Base-by-base conservation (phyloP, 257 asterid species). In the Asclepias syriaca region DNA sequence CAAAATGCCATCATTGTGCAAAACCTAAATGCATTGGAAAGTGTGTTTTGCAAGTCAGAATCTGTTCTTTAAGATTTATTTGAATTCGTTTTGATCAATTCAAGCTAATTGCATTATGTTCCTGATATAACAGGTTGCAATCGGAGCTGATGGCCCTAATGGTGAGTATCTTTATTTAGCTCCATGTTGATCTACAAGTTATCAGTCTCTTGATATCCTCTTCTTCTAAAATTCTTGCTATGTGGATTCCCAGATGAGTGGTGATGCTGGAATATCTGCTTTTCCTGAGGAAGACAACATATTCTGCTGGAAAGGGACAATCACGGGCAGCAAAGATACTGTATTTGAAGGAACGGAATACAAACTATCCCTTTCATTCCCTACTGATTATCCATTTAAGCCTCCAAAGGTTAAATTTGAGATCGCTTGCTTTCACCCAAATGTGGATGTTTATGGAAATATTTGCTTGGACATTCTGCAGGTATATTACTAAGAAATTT, bases 201-300 rank as follows among this genome's bases (percentile, higher is more conserved):
- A 60, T n/a, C 27, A n/a, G 14, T 16, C 68, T 63, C 21, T 55
- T 29, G 48, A 6, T 29, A 57, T 12, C 32, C 18, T 39, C 54
- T 40, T n/a, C 15, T 39, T 18, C 27, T 43, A 49, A 18, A 61
- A 5, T 63, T 65, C 5, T 11, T 9, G 3, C 14, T 29, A 6
- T 60, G 13, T 65, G 27, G 9, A 67, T 15, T 40, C 6, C 34
- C 65, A 90, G 96, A 94, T 94, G 97, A 83, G 97, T 49, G 97
- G 99, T 32, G 97, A 86, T 77, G 65, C 86, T 40, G 97, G 95
- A n/a, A 86, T 89, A 76, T 91, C 98, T 27, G 98, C 97, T 2
- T 94, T 94, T 77, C 98, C 97, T 0, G 98, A 89, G 81, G 98
- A 94, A 73, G 97, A 91, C 81, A 91, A 94, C 88, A 91, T 94